Conservation (phyloP, 169 alveolate species). For the Perkinsus marinus region DNA sequence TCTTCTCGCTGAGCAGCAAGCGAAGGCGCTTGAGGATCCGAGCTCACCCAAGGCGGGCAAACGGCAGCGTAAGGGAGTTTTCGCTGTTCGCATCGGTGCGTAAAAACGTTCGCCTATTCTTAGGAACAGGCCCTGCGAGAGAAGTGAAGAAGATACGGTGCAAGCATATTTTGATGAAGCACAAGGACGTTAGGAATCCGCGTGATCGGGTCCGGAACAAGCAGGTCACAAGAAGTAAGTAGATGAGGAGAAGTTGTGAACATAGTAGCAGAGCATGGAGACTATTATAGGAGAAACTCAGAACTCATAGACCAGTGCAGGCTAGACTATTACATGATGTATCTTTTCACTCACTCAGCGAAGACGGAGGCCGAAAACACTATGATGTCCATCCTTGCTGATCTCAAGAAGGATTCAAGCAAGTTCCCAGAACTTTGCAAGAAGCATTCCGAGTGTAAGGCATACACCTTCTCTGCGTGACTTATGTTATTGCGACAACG, state of each 20-base stretch:
- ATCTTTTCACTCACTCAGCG: no score
- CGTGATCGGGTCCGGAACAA: slow-evolving; percentile 46
- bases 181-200: slow-evolving; percentile 53
- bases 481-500: slow-evolving; percentile 33
- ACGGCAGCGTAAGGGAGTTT: not conserved
- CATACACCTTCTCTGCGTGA: slow-evolving; percentile 19
- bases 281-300: no score
- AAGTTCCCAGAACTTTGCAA: slow-evolving; percentile 30
- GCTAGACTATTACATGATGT: no score
- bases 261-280: no score
- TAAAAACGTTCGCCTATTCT: not conserved
- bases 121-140: not conserved
- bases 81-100: not conserved
- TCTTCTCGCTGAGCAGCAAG: not conserved
- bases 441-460: slow-evolving; percentile 10
- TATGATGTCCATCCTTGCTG: slow-evolving; percentile 8
- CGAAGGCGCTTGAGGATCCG: not conserved
- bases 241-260: no score
- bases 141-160: not conserved
- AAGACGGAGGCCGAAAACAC: not conserved
- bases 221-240: slow-evolving; percentile 30
- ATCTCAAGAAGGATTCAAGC: slow-evolving; percentile 43
- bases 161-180: slow-evolving; percentile 50
- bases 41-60: not conserved
- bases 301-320: no score